phyloP scores from a whole-genome alignment of 805 yeast genomes.

The Kodamaea sagamina region DNA sequence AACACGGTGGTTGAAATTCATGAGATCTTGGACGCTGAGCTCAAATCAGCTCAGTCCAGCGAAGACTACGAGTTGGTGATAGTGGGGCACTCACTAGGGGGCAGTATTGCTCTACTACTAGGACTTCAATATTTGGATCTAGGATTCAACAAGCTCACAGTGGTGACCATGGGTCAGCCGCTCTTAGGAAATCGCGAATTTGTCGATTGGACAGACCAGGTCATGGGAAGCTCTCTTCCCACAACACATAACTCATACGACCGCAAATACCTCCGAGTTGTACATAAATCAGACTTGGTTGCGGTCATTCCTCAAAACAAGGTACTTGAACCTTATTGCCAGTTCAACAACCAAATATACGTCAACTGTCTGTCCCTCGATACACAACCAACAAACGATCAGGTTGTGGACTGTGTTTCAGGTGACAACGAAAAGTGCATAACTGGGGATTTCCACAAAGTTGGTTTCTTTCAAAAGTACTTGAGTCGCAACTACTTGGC shows the following conservation, averaged over 20 bases:
- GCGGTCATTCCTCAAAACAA: slow-evolving; percentile 30
- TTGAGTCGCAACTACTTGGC: slow-evolving; percentile 21
- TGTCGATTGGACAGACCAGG: slow-evolving; percentile 36
- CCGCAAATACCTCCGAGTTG: slow-evolving; percentile 24
- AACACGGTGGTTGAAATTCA: slow-evolving; percentile 31
- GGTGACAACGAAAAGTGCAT: slow-evolving; percentile 26
- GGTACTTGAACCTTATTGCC: slow-evolving; percentile 26
- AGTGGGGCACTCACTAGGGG: slow-evolving; percentile 42
- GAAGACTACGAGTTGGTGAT: slow-evolving; percentile 20
- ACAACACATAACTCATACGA: slow-evolving; percentile 22
- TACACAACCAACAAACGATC: slow-evolving; percentile 25
- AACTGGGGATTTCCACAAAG: slow-evolving; percentile 26
- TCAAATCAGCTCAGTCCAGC: slow-evolving; percentile 18
- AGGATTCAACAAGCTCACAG: slow-evolving; percentile 31
- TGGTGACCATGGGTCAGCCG: slow-evolving; percentile 50
- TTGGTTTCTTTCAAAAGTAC: slow-evolving; percentile 13
- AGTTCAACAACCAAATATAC: slow-evolving; percentile 42
- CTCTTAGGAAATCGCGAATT: slow-evolving; percentile 43
- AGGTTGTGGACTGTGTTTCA: slow-evolving; percentile 36
- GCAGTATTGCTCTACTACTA: slow-evolving; percentile 40
- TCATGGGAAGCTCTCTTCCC: slow-evolving; percentile 29
- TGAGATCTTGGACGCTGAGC: slow-evolving; percentile 20
- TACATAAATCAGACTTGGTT: slow-evolving; percentile 31
- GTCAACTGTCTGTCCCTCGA: slow-evolving; percentile 23
- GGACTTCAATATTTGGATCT: slow-evolving; percentile 38